Evolutionary conservation across 768 basidiomycete genomes (phyloP).

Genomic region (Termitomyces sp.): DNA sequence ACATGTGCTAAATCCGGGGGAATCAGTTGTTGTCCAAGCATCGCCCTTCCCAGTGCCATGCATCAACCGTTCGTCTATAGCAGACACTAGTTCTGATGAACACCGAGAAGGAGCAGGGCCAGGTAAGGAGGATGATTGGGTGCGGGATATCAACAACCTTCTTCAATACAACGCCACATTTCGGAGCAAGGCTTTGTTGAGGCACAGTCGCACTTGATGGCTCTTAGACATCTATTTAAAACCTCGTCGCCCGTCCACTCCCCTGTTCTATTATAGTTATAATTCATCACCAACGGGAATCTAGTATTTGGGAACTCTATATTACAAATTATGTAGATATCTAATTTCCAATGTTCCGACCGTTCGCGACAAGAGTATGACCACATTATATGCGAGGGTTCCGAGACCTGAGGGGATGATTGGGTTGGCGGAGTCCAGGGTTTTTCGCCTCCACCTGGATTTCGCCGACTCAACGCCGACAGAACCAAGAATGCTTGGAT

Average conservation of each 20-base stretch:
- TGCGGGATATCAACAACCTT: conserved; percentile 92
- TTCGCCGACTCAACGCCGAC: conserved; percentile 2
- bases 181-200: conserved; percentile 78
- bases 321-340: neutral
- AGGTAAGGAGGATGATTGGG: conserved; percentile 91
- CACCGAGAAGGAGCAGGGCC: conserved; percentile 64
- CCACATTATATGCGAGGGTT: too few species aligned
- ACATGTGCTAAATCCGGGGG: conserved; percentile 75
- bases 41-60: conserved; percentile 91
- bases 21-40: conserved; percentile 79
- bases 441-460: neutral
- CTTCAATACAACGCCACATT: conserved; percentile 95
- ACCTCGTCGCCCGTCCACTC: neutral
- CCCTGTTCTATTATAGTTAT: too few species aligned
- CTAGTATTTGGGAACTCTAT: neutral
- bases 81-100: conserved; percentile 39
- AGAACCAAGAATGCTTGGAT: conserved; percentile 15
- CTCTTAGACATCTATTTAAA: neutral
- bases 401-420: too few species aligned
- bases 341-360: neutral
- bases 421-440: neutral
- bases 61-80: conserved; percentile 80
- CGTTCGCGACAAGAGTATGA: neutral
- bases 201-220: conserved; percentile 62
- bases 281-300: neutral